Base-by-base conservation (phyloP, 306 rosid species). In the Citrullus colocynthis region DNA sequence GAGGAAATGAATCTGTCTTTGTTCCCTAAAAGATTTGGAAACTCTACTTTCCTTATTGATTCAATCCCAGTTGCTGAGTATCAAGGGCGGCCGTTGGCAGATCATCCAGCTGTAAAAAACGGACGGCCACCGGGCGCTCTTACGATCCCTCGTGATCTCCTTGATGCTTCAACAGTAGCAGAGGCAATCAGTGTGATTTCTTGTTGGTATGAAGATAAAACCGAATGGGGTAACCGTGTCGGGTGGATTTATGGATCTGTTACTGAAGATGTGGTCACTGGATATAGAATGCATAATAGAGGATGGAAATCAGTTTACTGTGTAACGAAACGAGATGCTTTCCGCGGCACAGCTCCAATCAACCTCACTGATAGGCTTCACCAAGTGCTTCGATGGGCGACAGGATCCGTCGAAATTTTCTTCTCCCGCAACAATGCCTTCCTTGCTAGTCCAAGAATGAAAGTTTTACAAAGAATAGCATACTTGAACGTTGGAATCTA, bases 241-340 rank as follows among this genome's bases (percentile, higher is more conserved):
- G 98, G 98, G 77, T 95, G 98, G 98, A 94, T 94, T 83, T 94
- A 94, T 3, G 98, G 97, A 24, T 95, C 98, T 21, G 98, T 95
- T 74, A 94, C 98, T 34, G 98, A 94, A 80, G 98, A 94, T 83
- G 98, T 94, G 82, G 97, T 94, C 74, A 94, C 98, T 14, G 98
- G 98, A 34, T 94, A 91, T 58, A 91, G 97, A 70, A 94, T 94
- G 98, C 98, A 94, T 83, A 94, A 94, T 59, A 86, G 98, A 42
- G 98, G 98, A 37, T 94, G 98, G 98, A 94, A 86, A 79, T 94
- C 98, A 34, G 96, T 94, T 36, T 94, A 94, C 65, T 94, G 98
- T 54, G 98, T 90, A 79, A 94, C 97, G 6, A 94, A 94, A 79
- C 97, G 98, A 2, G 98, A 94, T 62, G 98, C 98, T 21, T 94